Evolutionary conservation across 352 stramenopile species (phyloP).

Genomic region (Globisporangium camurandrum): DNA sequence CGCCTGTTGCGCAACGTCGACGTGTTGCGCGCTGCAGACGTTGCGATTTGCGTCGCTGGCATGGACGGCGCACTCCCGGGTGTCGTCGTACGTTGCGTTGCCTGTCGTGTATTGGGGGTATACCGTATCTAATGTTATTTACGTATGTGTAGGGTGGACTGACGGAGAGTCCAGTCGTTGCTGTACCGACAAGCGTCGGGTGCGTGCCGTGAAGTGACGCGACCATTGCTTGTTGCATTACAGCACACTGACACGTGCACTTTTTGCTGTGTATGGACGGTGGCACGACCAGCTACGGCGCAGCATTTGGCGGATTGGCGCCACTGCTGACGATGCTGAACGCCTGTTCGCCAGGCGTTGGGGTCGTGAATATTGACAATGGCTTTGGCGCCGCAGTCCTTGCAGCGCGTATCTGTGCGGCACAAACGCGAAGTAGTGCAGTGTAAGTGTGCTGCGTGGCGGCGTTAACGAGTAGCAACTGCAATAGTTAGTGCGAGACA

Average conservation of each 20-base stretch:
- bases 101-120: neutral
- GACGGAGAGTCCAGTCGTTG: conserved; percentile 77
- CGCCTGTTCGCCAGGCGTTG: conserved; percentile 94
- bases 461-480: no score
- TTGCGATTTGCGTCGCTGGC: conserved; percentile 94
- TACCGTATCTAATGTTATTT: neutral
- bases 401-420: conserved; percentile 26
- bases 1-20: conserved; percentile 85
- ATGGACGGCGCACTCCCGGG: conserved; percentile 97
- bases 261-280: neutral
- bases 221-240: neutral
- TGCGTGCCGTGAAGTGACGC: conserved; percentile 29
- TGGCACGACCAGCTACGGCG: no score
- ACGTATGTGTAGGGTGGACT: conserved; percentile 52
- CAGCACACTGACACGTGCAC: neutral
- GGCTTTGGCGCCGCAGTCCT: conserved; percentile 95
- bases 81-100: conserved; percentile 83
- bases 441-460: no score
- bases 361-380: conserved; percentile 99
- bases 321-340: conserved; percentile 98
- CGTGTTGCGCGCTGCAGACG: conserved; percentile 78
- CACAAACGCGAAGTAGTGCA: neutral
- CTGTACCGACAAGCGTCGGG: conserved; percentile 91
- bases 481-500: no score
- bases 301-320: conserved; percentile 86